These are phyloP conservation scores for Raffaelea ambrosiae DNA, from an alignment of 2,329 filamentous ascomycete species.

Conservation along the genomic window DNA sequence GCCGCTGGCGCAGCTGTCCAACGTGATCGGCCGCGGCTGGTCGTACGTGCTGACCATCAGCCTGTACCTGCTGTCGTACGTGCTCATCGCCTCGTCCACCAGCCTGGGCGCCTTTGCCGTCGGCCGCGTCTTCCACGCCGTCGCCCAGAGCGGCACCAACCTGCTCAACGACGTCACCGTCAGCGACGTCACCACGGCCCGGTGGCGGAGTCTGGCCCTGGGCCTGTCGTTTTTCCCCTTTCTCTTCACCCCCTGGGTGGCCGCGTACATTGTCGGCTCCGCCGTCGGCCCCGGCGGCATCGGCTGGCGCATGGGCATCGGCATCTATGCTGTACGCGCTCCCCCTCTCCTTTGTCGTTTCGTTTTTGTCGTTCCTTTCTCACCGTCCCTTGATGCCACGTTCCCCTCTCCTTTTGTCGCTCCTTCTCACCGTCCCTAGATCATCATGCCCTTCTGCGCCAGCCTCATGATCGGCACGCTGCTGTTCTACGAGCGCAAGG, in stretches of 20 bases:
- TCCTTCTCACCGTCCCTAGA: too few species aligned
- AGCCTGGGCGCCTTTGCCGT: slow-evolving; percentile 43
- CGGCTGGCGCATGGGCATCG: slow-evolving; percentile 49
- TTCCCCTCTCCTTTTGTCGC: slow-evolving; percentile 54
- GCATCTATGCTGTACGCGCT: slow-evolving; percentile 49
- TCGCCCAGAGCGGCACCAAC: slow-evolving; percentile 50
- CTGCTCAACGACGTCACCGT: slow-evolving; percentile 56
- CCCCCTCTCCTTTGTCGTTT: too few species aligned
- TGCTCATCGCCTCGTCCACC: slow-evolving; percentile 45
- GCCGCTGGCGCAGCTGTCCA: slow-evolving; percentile 51
- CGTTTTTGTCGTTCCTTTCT: too few species aligned
- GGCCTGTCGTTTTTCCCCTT: slow-evolving; percentile 43
- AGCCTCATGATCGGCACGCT: slow-evolving; percentile 39
- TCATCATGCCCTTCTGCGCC: slow-evolving; percentile 44
- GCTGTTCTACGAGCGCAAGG: slow-evolving; percentile 39
- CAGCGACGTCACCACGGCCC: slow-evolving; percentile 47
- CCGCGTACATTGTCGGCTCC: slow-evolving; percentile 36
- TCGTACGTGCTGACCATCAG: slow-evolving; percentile 47
- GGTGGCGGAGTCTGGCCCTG: slow-evolving; percentile 41
- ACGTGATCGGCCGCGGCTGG: slow-evolving; percentile 54
- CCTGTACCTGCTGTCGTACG: slow-evolving; percentile 47
- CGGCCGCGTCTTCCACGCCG: slow-evolving; percentile 49
- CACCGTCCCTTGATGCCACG: too few species aligned
- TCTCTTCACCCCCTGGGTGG: slow-evolving; percentile 47
- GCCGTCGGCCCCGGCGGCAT: slow-evolving; percentile 19